These are phyloP conservation scores for Glarea lozoyensis DNA, from an alignment of 495 filamentous ascomycete genomes.

Conservation along the genomic window DNA sequence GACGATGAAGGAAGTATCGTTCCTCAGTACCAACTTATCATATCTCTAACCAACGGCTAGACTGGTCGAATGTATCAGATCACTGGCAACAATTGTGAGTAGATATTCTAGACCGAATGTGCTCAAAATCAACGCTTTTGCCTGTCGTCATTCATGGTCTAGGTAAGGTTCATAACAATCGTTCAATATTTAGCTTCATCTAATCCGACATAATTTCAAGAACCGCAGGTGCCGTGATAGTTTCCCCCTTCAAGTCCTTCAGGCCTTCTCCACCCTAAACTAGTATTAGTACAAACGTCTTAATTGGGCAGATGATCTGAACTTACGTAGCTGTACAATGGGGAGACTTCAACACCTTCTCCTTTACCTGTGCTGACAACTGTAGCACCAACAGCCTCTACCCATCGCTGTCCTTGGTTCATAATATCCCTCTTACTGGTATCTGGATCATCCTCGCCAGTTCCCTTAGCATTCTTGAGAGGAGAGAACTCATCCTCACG, in stretches of 20 bases:
- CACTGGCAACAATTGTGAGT: no score
- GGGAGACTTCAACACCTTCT: constrained; percentile 83
- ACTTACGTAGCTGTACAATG: constrained; percentile 92
- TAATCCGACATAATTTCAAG: constrained; percentile 56
- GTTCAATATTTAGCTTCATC: no score
- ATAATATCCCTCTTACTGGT: constrained; percentile 87
- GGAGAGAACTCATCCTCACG: constrained; percentile 98
- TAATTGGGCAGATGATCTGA: constrained; percentile 1
- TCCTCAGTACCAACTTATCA: no score
- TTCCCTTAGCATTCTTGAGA: constrained; percentile 89
- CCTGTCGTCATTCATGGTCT: no score
- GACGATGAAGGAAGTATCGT: no score
- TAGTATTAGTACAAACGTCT: constrained; percentile 25
- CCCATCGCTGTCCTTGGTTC: constrained; percentile 78
- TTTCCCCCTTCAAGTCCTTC: constrained; percentile 61
- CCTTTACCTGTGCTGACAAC: constrained; percentile 61
- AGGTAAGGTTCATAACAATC: no score
- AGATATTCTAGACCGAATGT: no score
- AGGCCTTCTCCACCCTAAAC: constrained; percentile 82
- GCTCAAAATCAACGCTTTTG: no score
- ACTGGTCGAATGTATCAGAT: no score
- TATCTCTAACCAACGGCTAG: no score
- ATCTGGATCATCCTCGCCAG: constrained; percentile 87
- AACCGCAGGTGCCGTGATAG: constrained; percentile 67
- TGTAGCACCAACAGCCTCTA: constrained; percentile 65